phyloP scores from a whole-genome alignment of 2,329 filamentous ascomycete genomes.

The Apiospora arundinis region DNA sequence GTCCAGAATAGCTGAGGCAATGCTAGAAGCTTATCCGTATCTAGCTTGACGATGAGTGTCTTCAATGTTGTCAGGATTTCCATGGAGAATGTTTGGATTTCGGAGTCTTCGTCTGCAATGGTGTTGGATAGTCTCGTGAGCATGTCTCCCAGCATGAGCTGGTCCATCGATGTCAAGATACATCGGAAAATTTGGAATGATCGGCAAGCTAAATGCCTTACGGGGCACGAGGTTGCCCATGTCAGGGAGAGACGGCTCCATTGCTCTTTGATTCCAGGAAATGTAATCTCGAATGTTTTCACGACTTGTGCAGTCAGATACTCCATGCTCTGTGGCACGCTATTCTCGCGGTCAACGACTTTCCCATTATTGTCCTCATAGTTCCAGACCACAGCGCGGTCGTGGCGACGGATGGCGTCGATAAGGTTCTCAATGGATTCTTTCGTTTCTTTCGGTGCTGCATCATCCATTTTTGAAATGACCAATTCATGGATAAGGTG shows the following conservation, averaged over 20 bases:
- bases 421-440: constrained; percentile 85
- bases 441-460: constrained; percentile 66
- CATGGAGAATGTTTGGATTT: constrained; percentile 97
- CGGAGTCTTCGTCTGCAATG: constrained; percentile 90
- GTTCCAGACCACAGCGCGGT: constrained; percentile 85
- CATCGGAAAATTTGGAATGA: constrained; percentile 98
- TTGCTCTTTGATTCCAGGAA: constrained; percentile 85
- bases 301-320: constrained; percentile 82
- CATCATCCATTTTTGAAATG: constrained; percentile 77
- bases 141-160: constrained; percentile 96
- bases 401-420: constrained; percentile 83
- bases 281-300: constrained; percentile 82
- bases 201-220: constrained; percentile 91
- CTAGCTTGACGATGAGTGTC: constrained; percentile 85
- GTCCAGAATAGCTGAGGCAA: constrained; percentile 99
- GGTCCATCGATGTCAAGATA: constrained; percentile 87
- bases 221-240: constrained; percentile 97
- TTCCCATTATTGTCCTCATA: constrained; percentile 92
- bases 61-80: constrained; percentile 95
- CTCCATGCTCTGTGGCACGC: constrained; percentile 88
- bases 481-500: constrained; percentile 97
- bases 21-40: constrained; percentile 78
- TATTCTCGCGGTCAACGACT: constrained; percentile 74
- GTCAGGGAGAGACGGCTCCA: constrained; percentile 90
- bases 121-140: constrained; percentile 93